Evolutionary conservation across 140 eudicot species (phyloP).

Genomic region (Bidens hawaiensis): DNA sequence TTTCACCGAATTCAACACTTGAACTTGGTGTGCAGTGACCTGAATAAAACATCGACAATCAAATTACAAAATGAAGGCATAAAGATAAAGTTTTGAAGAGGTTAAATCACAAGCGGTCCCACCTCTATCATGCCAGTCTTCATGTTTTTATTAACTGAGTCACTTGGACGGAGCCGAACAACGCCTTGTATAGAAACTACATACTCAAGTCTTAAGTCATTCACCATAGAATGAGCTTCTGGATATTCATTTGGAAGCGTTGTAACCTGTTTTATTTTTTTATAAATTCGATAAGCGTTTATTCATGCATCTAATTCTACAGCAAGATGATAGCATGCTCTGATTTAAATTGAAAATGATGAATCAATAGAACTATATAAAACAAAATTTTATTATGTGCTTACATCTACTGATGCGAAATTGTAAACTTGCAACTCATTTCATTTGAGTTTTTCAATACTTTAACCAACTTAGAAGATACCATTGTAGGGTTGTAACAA

Average conservation of each 20-base stretch:
- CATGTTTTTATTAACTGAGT: constrained; percentile 79
- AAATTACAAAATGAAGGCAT: neutral
- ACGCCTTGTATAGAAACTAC: constrained; percentile 79
- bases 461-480: no score
- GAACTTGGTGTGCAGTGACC: constrained; percentile 86
- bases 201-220: constrained; percentile 85
- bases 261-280: constrained; percentile 46
- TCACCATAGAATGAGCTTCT: constrained; percentile 82
- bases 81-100: neutral
- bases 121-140: constrained; percentile 94
- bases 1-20: constrained; percentile 70
- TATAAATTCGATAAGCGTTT: constrained; percentile 3
- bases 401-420: neutral
- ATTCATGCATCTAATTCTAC: neutral
- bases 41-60: no score
- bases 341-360: neutral
- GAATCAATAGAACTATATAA: neutral
- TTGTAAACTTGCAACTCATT: neutral
- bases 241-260: constrained; percentile 93
- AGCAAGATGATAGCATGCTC: neutral
- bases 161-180: constrained; percentile 70
- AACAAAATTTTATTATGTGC: no score
- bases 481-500: no score
- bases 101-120: constrained; percentile 1
- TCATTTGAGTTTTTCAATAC: no score